phyloP scores from a whole-genome alignment of 1,139 yeast species.

The Suhomyces kunorum region DNA sequence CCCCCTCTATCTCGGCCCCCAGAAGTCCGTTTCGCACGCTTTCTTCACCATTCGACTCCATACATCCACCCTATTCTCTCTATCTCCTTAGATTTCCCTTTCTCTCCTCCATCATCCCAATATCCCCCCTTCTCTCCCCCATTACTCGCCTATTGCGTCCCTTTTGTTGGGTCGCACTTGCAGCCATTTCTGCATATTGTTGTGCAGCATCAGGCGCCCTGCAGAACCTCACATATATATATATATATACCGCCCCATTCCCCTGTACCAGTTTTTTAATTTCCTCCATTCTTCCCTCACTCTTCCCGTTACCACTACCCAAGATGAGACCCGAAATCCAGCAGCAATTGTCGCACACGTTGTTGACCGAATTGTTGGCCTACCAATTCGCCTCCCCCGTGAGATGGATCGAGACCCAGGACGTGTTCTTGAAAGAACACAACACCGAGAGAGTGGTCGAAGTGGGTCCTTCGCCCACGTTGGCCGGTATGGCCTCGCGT shows the following conservation, averaged over 20 bases:
- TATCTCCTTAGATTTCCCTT: neutral
- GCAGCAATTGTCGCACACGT: slow-evolving; percentile 94
- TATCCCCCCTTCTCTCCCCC: neutral
- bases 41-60: neutral
- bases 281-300: neutral
- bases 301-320: neutral
- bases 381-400: slow-evolving; percentile 99
- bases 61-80: neutral
- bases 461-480: slow-evolving; percentile 98
- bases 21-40: too few species aligned
- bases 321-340: slow-evolving; percentile 94
- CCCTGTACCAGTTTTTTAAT: neutral
- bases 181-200: slow-evolving; percentile 10
- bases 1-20: too few species aligned
- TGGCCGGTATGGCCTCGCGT: slow-evolving; percentile 98
- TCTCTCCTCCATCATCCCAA: neutral
- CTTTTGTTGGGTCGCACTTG: slow-evolving; percentile 8
- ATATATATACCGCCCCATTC: neutral
- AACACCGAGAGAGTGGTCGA: slow-evolving; percentile 97
- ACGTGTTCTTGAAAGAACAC: slow-evolving; percentile 89
- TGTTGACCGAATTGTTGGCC: slow-evolving; percentile 92
- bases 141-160: too few species aligned
- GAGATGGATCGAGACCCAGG: slow-evolving; percentile 99
- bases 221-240: slow-evolving; percentile 1
- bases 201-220: slow-evolving; percentile 5